Evolutionary conservation across 2,329 filamentous ascomycete species (phyloP), one percentile per base, ranked within the genome.

Genomic region (Aspergillus amoenus): DNA sequence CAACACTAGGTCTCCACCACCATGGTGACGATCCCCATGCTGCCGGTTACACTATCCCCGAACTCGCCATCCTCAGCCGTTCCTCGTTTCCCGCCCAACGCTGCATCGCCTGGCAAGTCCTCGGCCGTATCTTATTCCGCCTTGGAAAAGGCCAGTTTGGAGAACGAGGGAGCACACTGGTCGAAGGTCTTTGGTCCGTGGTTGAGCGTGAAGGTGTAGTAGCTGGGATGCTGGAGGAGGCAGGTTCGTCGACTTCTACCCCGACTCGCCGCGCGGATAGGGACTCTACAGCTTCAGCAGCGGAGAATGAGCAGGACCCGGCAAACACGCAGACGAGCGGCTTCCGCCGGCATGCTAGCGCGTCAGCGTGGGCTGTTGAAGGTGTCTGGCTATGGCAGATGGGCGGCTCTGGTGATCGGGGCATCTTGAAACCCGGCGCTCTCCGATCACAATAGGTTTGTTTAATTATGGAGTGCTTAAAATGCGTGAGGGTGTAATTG

Each of bases 1-100:
- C 85, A 1, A 87, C 86, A 12, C 84, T 88, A 58, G 94, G 94
- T 0, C 82, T 99, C 13, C 94, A 99, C 73, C 93, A 99, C 73
- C 94, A 99, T 72, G 92, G 89, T 61, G 86, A 93, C 57, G 93
- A 93, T 1, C 94, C 94, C 15, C 91, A 96, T 73, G 91, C 93
- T 1, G 94, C 94, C 0, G 94, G 94, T 0, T 99, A 99, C 75
- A 97, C 94, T 0, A 84, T 99, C 30, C 85, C 87, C 0, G 94
- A 99, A 74, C 81, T 99, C 1, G 88, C 91, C 1, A 85, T 88
- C 32, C 82, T 97, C 2, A 87, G 91, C 4, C 83, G 93, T 34
- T 95, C 90, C 55, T 86, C 87, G 0, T 91, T 96, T 18, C 85
- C 94, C 0, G 88, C 90, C 0, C 94, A 99, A 78, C 80, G 93